Percentiles rank a stretch among this genome's conserved stretches.
Evolutionary conservation across 306 rosid genomes (phyloP).

Genomic region (Malus sieversii): DNA sequence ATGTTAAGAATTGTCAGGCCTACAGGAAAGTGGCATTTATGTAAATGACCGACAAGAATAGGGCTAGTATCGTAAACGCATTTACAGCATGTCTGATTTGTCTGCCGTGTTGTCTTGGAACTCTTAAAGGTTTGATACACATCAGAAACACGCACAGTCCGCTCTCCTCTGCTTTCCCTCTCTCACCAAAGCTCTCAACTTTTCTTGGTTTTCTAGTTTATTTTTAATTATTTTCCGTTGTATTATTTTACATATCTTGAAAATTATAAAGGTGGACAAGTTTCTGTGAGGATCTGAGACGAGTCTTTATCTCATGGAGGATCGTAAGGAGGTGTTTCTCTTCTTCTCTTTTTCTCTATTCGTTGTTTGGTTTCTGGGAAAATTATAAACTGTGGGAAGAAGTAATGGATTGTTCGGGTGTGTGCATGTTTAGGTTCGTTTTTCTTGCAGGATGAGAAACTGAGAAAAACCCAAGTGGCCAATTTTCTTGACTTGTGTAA

Average conservation of each 20-base stretch:
- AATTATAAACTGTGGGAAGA: neutral
- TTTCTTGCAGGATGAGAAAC: neutral
- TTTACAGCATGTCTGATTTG: neutral
- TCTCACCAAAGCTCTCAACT: neutral
- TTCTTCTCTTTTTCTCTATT: neutral
- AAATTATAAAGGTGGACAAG: neutral
- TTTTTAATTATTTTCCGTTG: neutral
- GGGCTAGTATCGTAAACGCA: neutral
- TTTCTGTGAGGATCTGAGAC: constrained; percentile 18
- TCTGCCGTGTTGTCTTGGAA: neutral
- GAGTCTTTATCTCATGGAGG: constrained; percentile 50
- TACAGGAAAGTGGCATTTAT: neutral
- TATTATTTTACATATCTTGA: neutral
- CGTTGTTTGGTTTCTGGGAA: constrained; percentile 14
- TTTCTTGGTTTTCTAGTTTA: neutral
- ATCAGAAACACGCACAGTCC: neutral
- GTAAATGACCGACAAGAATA: neutral
- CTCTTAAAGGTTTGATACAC: neutral
- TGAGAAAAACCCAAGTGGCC: neutral
- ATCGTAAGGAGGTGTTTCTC: constrained; percentile 71
- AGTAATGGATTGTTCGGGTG: neutral
- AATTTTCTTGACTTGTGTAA: neutral
- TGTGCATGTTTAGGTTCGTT: neutral
- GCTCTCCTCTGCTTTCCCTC: neutral
- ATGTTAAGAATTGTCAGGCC: too few species aligned